Percentiles rank a stretch among this genome's conserved stretches.
Conservation (phyloP, 345 rosid genomes). For the Melaleuca alternifolia region DNA sequence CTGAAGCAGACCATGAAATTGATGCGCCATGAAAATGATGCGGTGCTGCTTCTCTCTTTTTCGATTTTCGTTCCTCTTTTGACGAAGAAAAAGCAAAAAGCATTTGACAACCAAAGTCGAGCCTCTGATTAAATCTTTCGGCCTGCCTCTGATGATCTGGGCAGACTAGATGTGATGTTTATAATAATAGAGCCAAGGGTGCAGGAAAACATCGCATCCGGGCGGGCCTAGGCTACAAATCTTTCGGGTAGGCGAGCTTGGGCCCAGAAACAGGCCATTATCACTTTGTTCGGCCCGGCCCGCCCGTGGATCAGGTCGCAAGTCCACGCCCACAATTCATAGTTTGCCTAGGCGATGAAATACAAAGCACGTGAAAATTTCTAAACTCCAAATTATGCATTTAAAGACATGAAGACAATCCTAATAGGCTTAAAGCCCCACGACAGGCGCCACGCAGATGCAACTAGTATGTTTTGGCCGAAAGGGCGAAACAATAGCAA, state of each 20-base stretch:
- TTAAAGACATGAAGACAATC: neutral
- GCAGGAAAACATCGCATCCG: neutral
- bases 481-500: neutral
- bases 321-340: neutral
- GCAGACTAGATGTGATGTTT: neutral
- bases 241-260: neutral
- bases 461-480: neutral
- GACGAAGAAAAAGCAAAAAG: neutral
- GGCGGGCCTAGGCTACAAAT: neutral
- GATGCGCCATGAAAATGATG: neutral
- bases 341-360: neutral
- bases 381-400: neutral
- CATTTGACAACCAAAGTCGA: neutral
- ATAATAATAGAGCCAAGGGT: neutral
- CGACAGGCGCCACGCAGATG: neutral
- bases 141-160: neutral
- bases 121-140: neutral
- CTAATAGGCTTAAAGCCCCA: neutral
- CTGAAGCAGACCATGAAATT: neutral
- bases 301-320: neutral
- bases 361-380: neutral
- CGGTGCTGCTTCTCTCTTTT: neutral
- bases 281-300: neutral
- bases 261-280: neutral
- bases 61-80: neutral